Evolutionary conservation across 495 filamentous ascomycete genomes (phyloP).

Genomic region (Neurospora sp.): DNA sequence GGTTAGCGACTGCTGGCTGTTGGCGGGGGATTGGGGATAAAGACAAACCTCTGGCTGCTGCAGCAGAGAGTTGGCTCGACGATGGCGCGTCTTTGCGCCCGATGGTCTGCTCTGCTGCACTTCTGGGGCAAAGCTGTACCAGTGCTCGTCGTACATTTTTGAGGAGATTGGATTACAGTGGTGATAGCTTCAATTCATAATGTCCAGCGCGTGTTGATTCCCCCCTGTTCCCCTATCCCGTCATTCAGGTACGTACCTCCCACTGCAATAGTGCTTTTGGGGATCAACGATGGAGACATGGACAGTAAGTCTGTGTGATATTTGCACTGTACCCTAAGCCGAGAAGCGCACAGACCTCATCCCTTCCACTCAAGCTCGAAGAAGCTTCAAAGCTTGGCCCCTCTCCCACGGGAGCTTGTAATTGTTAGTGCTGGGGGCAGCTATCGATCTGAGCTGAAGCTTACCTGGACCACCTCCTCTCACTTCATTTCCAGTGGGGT

Average conservation of each 20-base stretch:
- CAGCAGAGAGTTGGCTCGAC: constrained; percentile 53
- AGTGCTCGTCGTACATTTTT: constrained; percentile 65
- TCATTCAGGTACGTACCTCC: neutral
- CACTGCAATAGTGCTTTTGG: neutral
- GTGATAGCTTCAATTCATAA: neutral
- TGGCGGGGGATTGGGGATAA: neutral
- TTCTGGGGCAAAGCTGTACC: constrained; percentile 52
- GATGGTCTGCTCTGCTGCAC: constrained; percentile 31
- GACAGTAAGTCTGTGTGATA: neutral
- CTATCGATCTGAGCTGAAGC: neutral
- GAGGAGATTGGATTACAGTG: neutral
- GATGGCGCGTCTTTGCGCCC: constrained; percentile 34
- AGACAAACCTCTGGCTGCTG: constrained; percentile 55
- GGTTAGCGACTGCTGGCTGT: neutral
- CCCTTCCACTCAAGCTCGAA: neutral
- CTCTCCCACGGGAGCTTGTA: neutral
- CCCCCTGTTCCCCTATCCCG: neutral
- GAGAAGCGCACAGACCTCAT: neutral
- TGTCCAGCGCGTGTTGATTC: neutral
- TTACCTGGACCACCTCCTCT: neutral
- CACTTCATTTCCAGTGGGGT: neutral
- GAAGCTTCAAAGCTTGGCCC: too few species aligned
- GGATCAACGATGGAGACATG: neutral
- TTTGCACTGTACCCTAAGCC: neutral
- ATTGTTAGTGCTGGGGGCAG: neutral